Evolutionary conservation across 371 early-diverging fungal species (phyloP).

Genomic region (Mortierella sp.): DNA sequence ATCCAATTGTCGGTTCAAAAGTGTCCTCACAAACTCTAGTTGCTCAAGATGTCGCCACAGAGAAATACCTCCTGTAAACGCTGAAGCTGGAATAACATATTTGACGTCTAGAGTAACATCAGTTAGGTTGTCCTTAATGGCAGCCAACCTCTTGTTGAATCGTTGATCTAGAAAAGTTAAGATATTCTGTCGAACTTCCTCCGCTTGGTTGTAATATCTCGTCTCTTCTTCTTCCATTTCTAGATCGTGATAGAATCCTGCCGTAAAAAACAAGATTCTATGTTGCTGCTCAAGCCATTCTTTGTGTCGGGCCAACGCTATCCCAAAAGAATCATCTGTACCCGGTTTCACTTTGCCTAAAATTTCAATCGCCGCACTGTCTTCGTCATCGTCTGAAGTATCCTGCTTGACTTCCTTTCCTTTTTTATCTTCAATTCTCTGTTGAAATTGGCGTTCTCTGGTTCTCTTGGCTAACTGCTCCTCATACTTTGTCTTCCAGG

Average conservation of each 20-base stretch:
- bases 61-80: constrained; percentile 22
- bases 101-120: constrained; percentile 1
- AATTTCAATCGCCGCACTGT: background rate
- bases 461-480: constrained; percentile 10
- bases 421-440: background rate
- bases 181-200: constrained; percentile 59
- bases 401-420: constrained; percentile 15
- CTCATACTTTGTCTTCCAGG: constrained; percentile 22
- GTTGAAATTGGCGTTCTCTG: background rate
- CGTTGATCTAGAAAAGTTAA: constrained; percentile 45
- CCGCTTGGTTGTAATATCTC: constrained; percentile 64
- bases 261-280: constrained; percentile 70
- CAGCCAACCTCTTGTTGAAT: constrained; percentile 12
- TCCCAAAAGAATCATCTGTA: constrained; percentile 14
- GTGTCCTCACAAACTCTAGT: constrained; percentile 11
- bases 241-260: constrained; percentile 63
- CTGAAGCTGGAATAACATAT: constrained; percentile 6
- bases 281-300: constrained; percentile 70
- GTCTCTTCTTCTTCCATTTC: constrained; percentile 56
- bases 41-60: constrained; percentile 30
- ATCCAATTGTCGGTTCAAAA: constrained; percentile 34
- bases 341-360: constrained; percentile 4
- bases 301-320: constrained; percentile 25
- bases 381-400: constrained; percentile 21
- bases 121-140: background rate